A percentile compares a stretch with the other conserved stretches of the same genome.
phyloP scores from a whole-genome alignment of 257 asterid genomes.

The Craterostigma plantagineum region DNA sequence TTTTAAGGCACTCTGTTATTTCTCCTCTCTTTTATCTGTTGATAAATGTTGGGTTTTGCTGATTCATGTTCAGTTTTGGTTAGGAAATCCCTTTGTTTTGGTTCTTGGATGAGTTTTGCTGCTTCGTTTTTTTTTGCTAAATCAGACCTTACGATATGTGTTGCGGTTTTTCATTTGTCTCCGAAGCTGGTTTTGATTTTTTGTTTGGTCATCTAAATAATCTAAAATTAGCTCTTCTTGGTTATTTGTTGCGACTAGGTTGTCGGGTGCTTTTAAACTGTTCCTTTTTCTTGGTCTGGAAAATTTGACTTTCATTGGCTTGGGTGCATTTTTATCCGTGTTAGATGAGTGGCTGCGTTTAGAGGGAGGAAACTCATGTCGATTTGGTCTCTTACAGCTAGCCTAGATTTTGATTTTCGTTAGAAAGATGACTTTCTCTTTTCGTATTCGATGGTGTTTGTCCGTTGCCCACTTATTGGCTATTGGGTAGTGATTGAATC shows the following conservation, averaged over 20 bases:
- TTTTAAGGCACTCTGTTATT: constrained; percentile 22
- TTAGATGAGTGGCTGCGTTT: constrained; percentile 12
- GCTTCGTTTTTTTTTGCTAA: constrained; percentile 14
- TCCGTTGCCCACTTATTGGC: constrained; percentile 4
- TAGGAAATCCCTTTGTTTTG: too few relatives aligned
- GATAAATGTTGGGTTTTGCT: background rate
- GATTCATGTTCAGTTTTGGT: too few relatives aligned
- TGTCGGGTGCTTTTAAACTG: constrained; percentile 4
- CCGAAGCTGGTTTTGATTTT: constrained; percentile 7
- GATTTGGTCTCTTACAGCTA: constrained; percentile 14
- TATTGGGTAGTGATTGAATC: constrained; percentile 1
- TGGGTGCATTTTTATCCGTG: constrained; percentile 2
- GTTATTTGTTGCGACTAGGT: constrained; percentile 2
- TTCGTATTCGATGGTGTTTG: background rate
- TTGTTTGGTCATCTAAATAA: constrained; percentile 2
- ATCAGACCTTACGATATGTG: constrained; percentile 5
- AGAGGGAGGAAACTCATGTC: constrained; percentile 13
- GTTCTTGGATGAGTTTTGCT: constrained; percentile 4
- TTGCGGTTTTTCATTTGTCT: background rate
- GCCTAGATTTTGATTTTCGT: constrained; percentile 18
- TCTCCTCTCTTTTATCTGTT: too few relatives aligned
- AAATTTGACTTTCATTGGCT: constrained; percentile 19
- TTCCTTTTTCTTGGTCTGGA: constrained; percentile 10
- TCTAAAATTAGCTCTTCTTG: constrained; percentile 7
- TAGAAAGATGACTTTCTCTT: constrained; percentile 12